Evolutionary conservation across 805 yeast species (phyloP).

Genomic region (Saccharomycopsis fibuligera): DNA sequence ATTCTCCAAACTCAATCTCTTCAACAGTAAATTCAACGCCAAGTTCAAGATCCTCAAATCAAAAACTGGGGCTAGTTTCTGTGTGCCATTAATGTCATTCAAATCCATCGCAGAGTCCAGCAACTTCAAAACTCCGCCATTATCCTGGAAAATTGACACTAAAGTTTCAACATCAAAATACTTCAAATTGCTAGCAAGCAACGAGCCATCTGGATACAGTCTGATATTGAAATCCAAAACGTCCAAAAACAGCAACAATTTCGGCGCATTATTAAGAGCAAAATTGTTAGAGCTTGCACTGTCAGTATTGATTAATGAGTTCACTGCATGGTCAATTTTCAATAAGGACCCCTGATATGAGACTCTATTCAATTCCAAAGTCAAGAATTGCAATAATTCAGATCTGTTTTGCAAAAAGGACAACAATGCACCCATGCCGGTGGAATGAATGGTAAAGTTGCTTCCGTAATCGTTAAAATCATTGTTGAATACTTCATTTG

Average conservation of each 20-base stretch:
- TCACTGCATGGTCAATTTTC: conserved; percentile 45
- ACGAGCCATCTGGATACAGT: conserved; percentile 28
- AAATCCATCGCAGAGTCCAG: too few species aligned
- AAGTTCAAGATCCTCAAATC: conserved; percentile 1
- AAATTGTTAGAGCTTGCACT: conserved; percentile 32
- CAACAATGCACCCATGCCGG: conserved; percentile 45
- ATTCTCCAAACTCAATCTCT: not conserved
- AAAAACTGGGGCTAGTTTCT: not conserved
- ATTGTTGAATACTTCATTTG: conserved; percentile 1
- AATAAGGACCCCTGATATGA: conserved; percentile 41
- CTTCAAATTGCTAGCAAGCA: conserved; percentile 22
- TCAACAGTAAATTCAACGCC: conserved; percentile 9
- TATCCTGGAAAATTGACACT: too few species aligned
- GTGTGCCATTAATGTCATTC: conserved; percentile 26
- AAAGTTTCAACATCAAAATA: too few species aligned
- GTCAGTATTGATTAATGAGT: conserved; percentile 43
- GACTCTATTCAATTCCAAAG: conserved; percentile 65
- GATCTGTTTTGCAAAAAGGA: conserved; percentile 59
- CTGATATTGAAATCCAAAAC: conserved; percentile 53
- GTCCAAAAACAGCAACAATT: conserved; percentile 64
- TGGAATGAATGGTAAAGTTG: conserved; percentile 12
- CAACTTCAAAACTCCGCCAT: too few species aligned
- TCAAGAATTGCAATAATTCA: conserved; percentile 54
- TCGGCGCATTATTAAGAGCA: conserved; percentile 61
- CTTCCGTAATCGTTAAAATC: conserved; percentile 4